phyloP scores from a whole-genome alignment of 2,329 filamentous ascomycete species.

The Ambrosiella xylebori region DNA sequence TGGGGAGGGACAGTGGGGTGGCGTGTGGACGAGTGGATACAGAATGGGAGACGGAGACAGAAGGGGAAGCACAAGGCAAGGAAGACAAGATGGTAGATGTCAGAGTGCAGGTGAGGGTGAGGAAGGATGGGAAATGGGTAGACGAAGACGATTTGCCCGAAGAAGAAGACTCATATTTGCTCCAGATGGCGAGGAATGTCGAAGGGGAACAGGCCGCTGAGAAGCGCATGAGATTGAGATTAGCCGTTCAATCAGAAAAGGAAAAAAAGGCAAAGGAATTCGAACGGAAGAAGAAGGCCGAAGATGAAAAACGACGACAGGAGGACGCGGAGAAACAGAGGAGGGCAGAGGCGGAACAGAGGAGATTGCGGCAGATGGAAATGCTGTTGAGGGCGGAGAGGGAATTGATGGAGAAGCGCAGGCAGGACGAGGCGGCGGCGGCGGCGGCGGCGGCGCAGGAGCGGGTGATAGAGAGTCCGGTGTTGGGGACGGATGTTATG shows the following conservation, averaged over 20 bases:
- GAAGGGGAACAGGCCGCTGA: neutral
- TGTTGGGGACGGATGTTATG: neutral
- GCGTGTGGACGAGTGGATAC: neutral
- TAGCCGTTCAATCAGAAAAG: neutral
- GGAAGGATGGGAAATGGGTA: neutral
- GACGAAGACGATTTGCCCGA: neutral
- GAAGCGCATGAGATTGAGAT: neutral
- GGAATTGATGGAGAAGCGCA: neutral
- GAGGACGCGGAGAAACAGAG: neutral
- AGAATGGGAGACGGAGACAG: neutral
- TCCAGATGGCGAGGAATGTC: constrained; percentile 10
- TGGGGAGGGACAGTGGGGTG: neutral
- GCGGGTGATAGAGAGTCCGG: neutral
- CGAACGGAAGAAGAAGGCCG: neutral
- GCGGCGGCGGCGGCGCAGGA: neutral
- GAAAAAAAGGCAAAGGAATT: neutral
- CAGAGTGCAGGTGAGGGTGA: neutral
- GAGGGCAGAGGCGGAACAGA: neutral
- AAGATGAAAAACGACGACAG: neutral
- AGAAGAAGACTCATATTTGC: constrained; percentile 8
- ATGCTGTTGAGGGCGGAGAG: neutral
- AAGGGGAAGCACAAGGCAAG: neutral
- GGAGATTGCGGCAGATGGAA: neutral
- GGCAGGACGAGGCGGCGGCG: neutral
- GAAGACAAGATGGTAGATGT: neutral